Conservation (phyloP, 805 yeast species). For the Priceomyces melissophilus region DNA sequence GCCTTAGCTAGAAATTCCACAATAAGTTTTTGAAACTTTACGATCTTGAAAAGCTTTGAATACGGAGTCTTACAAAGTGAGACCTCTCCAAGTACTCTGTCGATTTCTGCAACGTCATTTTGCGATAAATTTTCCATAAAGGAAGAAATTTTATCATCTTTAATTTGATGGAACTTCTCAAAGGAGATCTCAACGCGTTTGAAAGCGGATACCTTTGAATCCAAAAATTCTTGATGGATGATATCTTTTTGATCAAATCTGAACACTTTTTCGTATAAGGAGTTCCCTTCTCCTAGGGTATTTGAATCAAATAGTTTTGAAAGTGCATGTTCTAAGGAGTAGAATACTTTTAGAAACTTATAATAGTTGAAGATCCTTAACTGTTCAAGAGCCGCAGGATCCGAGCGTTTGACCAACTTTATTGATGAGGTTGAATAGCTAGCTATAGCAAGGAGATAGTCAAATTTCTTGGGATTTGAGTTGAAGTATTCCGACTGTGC, state of each 20-base stretch:
- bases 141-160: slow-evolving; percentile 9
- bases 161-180: slow-evolving; percentile 25
- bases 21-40: slow-evolving; percentile 29
- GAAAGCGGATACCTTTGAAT: slow-evolving; percentile 29
- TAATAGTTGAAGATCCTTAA: slow-evolving; percentile 39
- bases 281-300: slow-evolving; percentile 22
- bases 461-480: slow-evolving; percentile 28
- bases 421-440: slow-evolving; percentile 35
- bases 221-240: slow-evolving; percentile 31
- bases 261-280: slow-evolving; percentile 37
- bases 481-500: slow-evolving; percentile 25
- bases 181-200: slow-evolving; percentile 25
- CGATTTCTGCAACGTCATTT: slow-evolving; percentile 16
- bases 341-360: slow-evolving; percentile 32
- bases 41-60: slow-evolving; percentile 28
- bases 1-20: slow-evolving; percentile 15
- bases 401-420: slow-evolving; percentile 34
- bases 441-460: slow-evolving; percentile 40
- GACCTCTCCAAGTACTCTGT: slow-evolving; percentile 15
- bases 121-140: slow-evolving; percentile 16
- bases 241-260: slow-evolving; percentile 38
- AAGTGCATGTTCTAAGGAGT: slow-evolving; percentile 33
- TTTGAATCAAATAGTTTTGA: slow-evolving; percentile 24
- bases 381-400: slow-evolving; percentile 35
- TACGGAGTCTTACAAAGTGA: slow-evolving; percentile 26